Conservation (phyloP, 805 yeast species). For the Wickerhamomyces sydowiorum region DNA sequence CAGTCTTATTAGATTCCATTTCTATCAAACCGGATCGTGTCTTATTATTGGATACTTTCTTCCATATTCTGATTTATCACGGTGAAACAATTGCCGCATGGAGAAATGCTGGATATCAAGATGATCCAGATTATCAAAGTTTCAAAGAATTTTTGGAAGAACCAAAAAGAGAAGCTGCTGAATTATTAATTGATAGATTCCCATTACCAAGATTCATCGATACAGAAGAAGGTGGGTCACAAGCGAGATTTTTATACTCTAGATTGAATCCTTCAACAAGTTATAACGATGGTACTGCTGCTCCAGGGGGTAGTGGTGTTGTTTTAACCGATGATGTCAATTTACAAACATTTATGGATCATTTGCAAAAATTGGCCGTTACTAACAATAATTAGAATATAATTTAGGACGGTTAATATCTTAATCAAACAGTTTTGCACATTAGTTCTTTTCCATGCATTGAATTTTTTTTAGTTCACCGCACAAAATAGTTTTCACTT, state of each 20-base stretch:
- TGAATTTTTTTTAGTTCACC: no score
- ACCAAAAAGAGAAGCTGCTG: conserved; percentile 90
- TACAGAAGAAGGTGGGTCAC: conserved; percentile 97
- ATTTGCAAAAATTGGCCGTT: conserved; percentile 88
- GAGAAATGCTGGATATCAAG: conserved; percentile 94
- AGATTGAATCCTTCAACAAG: conserved; percentile 93
- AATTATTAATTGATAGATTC: conserved; percentile 85
- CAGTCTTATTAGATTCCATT: conserved; percentile 89
- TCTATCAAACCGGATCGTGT: conserved; percentile 87
- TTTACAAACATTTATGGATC: conserved; percentile 91
- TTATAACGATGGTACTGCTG: conserved; percentile 49
- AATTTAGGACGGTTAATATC: not conserved
- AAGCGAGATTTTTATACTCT: conserved; percentile 92
- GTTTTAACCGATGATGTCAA: conserved; percentile 96
- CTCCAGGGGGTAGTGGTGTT: conserved; percentile 52
- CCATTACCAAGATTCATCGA: conserved; percentile 97
- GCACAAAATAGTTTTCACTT: no score
- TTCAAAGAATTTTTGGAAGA: conserved; percentile 82
- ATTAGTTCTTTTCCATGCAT: not conserved
- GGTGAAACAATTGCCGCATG: conserved; percentile 94
- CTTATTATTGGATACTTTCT: conserved; percentile 87
- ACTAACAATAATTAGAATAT: conserved; percentile 24
- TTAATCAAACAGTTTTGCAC: not conserved
- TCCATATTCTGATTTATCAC: conserved; percentile 92
- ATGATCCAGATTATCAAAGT: conserved; percentile 82